Base-by-base conservation (phyloP, 2,329 filamentous ascomycete genomes). In the Ceratocystis diversiconidia region DNA sequence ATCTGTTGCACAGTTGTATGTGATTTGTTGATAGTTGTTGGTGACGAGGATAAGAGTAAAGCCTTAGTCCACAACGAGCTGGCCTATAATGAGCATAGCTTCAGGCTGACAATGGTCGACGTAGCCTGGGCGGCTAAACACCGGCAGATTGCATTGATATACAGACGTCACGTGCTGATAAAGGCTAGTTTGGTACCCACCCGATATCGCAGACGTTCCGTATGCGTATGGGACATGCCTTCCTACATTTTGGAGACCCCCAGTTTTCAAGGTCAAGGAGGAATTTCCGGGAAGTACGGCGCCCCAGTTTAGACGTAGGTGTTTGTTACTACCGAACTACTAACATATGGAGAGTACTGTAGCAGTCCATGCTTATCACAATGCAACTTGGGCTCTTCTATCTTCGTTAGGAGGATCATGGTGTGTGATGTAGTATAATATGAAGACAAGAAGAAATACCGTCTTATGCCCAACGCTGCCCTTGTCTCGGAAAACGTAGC, bases 41-140 rank as follows among this genome's bases (percentile, higher is more conserved):
- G 10, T 52, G 48, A 52, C 4, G 55, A n/a, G 28, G 28, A n/a
- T 59, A 8, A 59, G 19, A 5, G 5, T 15, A 59, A 5, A 30
- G 55, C 28, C 30, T 57, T 10, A n/a, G 32, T 36, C 17, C 17
- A 36, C 19, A 32, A n/a, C 12, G 19, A 28, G 25, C 48, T 36
- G 17, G n/a, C 48, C n/a, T 32, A 28, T 22, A 50, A 28, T 12
- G 32, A 28, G 59, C 44, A 43, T 64, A 67, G 66, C 66, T 67
- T 67, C 66, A 67, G 66, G 66, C 66, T 67, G 66, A 67, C 66
- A 65, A 62, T 17, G 6, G 65, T 50, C 65, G 65, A 66, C 61
- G 65, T 66, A 66, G 65, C 65, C 65, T 66, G 30, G 22, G 12
- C 52, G 64, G 61, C 41, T 66, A 66, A 63, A 60, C 2, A 4